Percentiles rank a stretch among this genome's conserved stretches.
Evolutionary conservation across 257 asterid genomes (phyloP).

Genomic region (Misopates orontium): DNA sequence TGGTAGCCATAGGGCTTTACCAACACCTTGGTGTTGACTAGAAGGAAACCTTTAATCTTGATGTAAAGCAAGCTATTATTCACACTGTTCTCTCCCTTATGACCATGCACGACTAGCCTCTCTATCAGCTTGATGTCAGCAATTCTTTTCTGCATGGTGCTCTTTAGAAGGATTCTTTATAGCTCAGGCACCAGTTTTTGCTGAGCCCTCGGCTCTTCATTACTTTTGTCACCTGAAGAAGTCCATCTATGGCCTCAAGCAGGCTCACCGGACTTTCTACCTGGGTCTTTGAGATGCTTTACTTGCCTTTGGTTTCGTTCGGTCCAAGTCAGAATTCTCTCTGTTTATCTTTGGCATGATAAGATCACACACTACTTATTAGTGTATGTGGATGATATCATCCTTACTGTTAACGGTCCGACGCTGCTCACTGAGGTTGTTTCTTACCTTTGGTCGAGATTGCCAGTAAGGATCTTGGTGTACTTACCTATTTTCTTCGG

Average conservation of each 20-base stretch:
- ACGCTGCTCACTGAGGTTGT: too few relatives aligned
- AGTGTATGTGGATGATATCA: too few relatives aligned
- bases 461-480: background rate
- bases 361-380: too few relatives aligned
- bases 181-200: background rate
- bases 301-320: background rate
- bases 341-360: too few relatives aligned
- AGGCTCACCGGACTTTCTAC: background rate
- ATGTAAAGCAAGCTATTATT: background rate
- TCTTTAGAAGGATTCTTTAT: background rate
- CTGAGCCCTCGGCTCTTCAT: background rate
- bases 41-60: background rate
- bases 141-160: background rate
- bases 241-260: background rate
- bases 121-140: background rate
- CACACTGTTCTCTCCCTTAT: background rate
- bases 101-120: background rate
- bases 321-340: too few relatives aligned
- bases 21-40: background rate
- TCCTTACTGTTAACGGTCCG: too few relatives aligned
- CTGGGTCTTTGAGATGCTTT: background rate
- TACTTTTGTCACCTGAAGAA: background rate
- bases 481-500: background rate
- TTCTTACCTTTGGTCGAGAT: too few relatives aligned
- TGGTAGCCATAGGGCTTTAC: background rate